Conservation (phyloP, 352 stramenopile genomes). For the Phytopythium kandeliae region DNA sequence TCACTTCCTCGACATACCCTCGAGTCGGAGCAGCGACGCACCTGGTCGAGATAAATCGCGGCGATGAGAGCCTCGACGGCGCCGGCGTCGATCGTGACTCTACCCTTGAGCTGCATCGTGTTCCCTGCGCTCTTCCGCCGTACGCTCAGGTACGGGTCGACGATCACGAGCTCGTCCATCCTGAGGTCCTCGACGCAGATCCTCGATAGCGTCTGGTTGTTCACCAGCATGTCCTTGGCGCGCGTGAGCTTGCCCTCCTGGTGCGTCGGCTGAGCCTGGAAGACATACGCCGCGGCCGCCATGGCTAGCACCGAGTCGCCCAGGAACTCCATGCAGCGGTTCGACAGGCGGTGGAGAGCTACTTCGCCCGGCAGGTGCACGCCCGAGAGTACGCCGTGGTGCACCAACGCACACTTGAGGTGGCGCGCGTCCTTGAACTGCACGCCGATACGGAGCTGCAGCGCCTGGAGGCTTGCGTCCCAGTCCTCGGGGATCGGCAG, state of each 20-base stretch:
- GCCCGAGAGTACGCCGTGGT: constrained; percentile 36
- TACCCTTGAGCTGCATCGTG: constrained; percentile 21
- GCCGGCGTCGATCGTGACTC: constrained; percentile 49
- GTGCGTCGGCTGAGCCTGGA: constrained; percentile 42
- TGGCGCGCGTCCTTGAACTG: constrained; percentile 33
- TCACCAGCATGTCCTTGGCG: constrained; percentile 39
- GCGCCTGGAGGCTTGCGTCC: constrained; percentile 19
- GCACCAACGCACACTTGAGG: constrained; percentile 49
- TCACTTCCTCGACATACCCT: no score
- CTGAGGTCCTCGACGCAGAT: constrained; percentile 41
- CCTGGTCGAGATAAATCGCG: constrained; percentile 46
- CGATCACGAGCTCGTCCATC: constrained; percentile 35
- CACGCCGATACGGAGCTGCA: constrained; percentile 36
- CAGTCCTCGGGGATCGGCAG: constrained; percentile 25
- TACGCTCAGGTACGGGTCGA: constrained; percentile 19
- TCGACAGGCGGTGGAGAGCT: constrained; percentile 37
- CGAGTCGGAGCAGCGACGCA: constrained; percentile 5
- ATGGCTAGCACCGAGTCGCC: constrained; percentile 51
- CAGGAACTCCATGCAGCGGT: constrained; percentile 56
- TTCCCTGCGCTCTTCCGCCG: constrained; percentile 10
- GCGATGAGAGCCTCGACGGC: constrained; percentile 52
- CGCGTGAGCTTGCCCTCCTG: constrained; percentile 55
- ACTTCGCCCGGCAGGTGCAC: constrained; percentile 21
- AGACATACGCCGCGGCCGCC: constrained; percentile 40
- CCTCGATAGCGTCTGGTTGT: constrained; percentile 51